Evolutionary conservation across 768 basidiomycete genomes (phyloP), one percentile per base, ranked within the genome.

Genomic region (Trametes gibbosa): DNA sequence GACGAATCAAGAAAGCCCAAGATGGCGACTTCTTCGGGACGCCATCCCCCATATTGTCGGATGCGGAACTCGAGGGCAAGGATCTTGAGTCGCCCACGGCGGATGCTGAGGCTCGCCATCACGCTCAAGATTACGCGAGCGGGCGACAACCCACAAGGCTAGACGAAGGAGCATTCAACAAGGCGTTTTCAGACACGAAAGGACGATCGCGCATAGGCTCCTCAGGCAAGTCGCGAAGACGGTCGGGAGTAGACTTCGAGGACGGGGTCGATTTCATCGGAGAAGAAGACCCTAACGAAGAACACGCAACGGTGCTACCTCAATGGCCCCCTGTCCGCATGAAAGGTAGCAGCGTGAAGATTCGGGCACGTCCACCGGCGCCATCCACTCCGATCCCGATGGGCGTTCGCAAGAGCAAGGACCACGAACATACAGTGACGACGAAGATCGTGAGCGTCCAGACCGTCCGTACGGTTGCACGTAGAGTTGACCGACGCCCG

Each of bases 141-240:
- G 19, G 24, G 19, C 61, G 63, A 24, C 60, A 64, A 50, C 64
- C 62, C 3, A 69, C 69, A 24, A 64, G 64, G 10, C 55, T 68
- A 5, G 58, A 61, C 17, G 64, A 69, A 25, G 68, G 70, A 9
- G 58, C 68, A 6, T 69, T 63, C 48, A 66, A 63, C 46, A 66
- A 58, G 47, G 63, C 64, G 34, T 64, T 69, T 24, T 63, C 64
- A 8, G 65, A 66, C 53, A 47, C 59, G 21, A 62, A 52, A 0
- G 66, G 64, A 3, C 47, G 47, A 12, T 14, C 53, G 10, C 59
- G 52, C 12, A 39, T 58, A 27, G 47, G 51, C 42, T 27, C 42
- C 4, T 9, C 24, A 2, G 62, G 62, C 5, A 57, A 32, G 29
- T 42, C 37, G 17, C 59, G 47, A 3, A 35, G 60, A 12, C 54